These are phyloP conservation scores for Agarophyton chilense DNA, from an alignment of 23 red algal genomes.

Conservation along the genomic window DNA sequence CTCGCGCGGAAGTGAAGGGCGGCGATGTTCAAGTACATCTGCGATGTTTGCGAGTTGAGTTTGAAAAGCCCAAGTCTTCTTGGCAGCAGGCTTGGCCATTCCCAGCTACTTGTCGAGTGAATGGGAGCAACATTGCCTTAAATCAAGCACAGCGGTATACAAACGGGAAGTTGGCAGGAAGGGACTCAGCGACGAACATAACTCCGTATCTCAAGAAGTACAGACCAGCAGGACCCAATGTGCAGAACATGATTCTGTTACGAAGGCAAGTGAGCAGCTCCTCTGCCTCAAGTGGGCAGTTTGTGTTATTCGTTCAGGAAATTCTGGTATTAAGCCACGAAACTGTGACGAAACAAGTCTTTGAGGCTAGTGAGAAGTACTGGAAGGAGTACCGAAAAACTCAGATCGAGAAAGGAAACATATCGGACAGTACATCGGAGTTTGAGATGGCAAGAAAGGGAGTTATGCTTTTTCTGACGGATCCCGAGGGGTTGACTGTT, in stretches of 20 bases:
- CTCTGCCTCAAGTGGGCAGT: slow-evolving; percentile 19
- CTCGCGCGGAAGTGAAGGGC: slow-evolving; percentile 20
- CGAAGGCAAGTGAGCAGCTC: slow-evolving; percentile 37
- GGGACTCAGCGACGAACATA: slow-evolving; percentile 74
- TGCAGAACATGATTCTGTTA: slow-evolving; percentile 8
- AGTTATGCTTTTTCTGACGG: slow-evolving; percentile 50
- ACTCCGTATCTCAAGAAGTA: slow-evolving; percentile 53
- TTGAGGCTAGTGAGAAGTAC: slow-evolving; percentile 40
- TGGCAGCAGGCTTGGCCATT: slow-evolving; percentile 81
- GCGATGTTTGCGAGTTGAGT: slow-evolving; percentile 57
- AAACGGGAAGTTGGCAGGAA: slow-evolving; percentile 72
- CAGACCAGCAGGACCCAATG: slow-evolving; percentile 17
- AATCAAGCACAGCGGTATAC: slow-evolving; percentile 84
- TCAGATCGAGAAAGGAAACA: slow-evolving; percentile 31
- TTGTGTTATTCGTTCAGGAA: slow-evolving; percentile 66
- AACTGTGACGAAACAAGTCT: slow-evolving; percentile 11
- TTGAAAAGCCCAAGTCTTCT: slow-evolving; percentile 7
- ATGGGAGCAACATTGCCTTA: slow-evolving; percentile 66
- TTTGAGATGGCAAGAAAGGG: slow-evolving; percentile 53
- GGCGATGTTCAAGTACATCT: slow-evolving; percentile 67
- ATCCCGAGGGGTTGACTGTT: slow-evolving; percentile 31
- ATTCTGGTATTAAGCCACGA: slow-evolving; percentile 29
- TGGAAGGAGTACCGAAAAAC: slow-evolving; percentile 41
- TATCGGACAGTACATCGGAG: slow-evolving; percentile 15
- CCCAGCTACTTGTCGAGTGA: slow-evolving; percentile 53